Base-by-base conservation (phyloP, 257 asterid genomes). In the Solanum okadae region DNA sequence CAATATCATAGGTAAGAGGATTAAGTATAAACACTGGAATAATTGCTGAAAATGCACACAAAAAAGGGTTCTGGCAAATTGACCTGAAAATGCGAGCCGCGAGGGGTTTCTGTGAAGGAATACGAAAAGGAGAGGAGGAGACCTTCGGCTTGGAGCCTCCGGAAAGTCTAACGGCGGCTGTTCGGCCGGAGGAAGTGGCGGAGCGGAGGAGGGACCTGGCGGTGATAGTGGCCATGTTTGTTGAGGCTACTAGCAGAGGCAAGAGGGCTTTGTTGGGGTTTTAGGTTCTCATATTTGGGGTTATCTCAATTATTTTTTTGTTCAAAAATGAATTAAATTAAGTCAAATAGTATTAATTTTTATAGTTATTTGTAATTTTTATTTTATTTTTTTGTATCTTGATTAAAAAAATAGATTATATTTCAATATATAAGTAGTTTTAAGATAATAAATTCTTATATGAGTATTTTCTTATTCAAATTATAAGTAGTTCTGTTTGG, bases 1-100 rank as follows among this genome's bases (percentile, higher is more conserved):
- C 8, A 34, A 23, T 72, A 56, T 22, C 25, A 1, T 14, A 35
- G 25, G 13, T 61, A 59, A 23, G 18, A 8, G 23, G 44, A 78
- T 15, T 25, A 78, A 78, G 85, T 59, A 11, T 42, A 78, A 42
- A 78, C 27, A 25, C 8, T 2, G 37, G 42, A 78, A 78, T 38
- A 42, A 42, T 77, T 42, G 35, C 23, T 40, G 12, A 23, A 34
- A 77, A 40, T 13, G 35, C 15, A 25, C 5, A 2, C 8, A n/a
- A 42, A 78, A 42, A 42, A 25, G 6, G 18, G 13, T n/a, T 42
- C 5, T 22, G 31, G 22, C 18, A 37, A 38, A 33, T 23, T 44
- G 29, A 93, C 98, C 96, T 92, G 93, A 94, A 94, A 90, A 93
- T 86, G 91, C 98, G 95, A 90, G 93, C 93, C 31, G 95, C 86